Evolutionary conservation across 371 early-diverging fungal genomes (phyloP), one percentile per base, ranked within the genome.

Genomic region (Lichtheimia corymbifera): DNA sequence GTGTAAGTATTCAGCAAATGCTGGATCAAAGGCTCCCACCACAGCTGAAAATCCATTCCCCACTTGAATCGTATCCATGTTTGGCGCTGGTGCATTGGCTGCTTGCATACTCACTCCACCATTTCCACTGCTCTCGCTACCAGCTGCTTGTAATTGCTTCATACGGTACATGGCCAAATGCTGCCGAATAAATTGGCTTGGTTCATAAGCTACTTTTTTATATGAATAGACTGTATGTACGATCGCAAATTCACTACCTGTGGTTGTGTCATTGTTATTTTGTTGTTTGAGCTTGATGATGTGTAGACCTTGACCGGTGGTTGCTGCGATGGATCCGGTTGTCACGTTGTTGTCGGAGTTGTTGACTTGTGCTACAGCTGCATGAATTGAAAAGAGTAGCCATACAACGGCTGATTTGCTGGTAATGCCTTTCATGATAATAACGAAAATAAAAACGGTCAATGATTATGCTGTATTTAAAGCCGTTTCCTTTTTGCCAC

Each of bases 1-100:
- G 40, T 66, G 47, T 3, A 79, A 57, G 35, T 70, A 76, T 1
- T 74, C 62, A 1, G 74, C 58, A 59, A 79, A 79, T 0, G 62
- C 18, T 28, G 63, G 41, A 30, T 62, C 59, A 59, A 67, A 67
- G 0, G 66, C 51, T n/a, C 66, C 66, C 6, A 66, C 50, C n/a
- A 66, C 62, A 13, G 66, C 66, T 0, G 53, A 52, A 47, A 62
- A 66, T 7, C 55, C 47, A n/a, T 62, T 56, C n/a, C 66, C 62
- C 28, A 66, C 18, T 18, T 66, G 44, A 35, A 66, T 59, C 4
- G 58, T 61, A 50, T 66, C 56, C 51, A 65, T 49, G 15, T 18
- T 24, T 9, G 28, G 58, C 5, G 15, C 28, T 9, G 4, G 18
- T 22, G 4, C 50, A 22, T 14, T n/a, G 47, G 59, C 17, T 13